Evolutionary conservation across 2,329 filamentous ascomycete species (phyloP), one percentile per base, ranked within the genome.

Genomic region (Colletotrichum siamense): DNA sequence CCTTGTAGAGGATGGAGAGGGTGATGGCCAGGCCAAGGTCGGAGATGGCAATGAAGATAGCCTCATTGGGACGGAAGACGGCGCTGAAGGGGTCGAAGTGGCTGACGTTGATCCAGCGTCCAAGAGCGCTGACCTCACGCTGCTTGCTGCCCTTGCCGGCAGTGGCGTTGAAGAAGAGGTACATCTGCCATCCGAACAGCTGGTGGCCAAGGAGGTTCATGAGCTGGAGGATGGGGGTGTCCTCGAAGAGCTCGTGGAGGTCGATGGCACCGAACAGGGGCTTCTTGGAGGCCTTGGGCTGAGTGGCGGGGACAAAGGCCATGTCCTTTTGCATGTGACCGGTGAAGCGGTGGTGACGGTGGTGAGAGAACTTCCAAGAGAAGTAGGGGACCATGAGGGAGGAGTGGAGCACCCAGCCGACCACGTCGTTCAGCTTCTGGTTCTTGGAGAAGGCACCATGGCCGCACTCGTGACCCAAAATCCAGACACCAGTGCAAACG

Each of bases 301-400:
- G 80, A 77, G 86, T 89, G 78, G 85, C 84, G 63, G 92, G 92
- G 18, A 93, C 91, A 77, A 92, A 93, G 24, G 89, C 91, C 82
- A 92, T 93, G 82, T 94, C 92, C 86, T 92, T 92, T 75, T 92
- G 89, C 86, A 94, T 92, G 85, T 94, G 90, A 78, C 92, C 92
- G 61, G 91, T 92, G 84, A 91, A 93, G 79, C 90, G 90, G 85
- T 95, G 94, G 84, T 95, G 94, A 67, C 93, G 90, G 75, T 90
- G 89, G 83, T 95, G 94, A 36, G 90, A 92, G 82, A 92, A 92
- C 85, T 94, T 92, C 93, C 93, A 95, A 65, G 91, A 92, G 86
- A 94, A 94, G 86, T 93, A 95, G 5, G 94, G 94, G 4, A 94
- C 92, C 77, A 93, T 83, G 52, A 95, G 87, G 75, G 89, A 87